Base-by-base conservation (phyloP, 148 eudicot genomes). In the Vaccinium darrowii region DNA sequence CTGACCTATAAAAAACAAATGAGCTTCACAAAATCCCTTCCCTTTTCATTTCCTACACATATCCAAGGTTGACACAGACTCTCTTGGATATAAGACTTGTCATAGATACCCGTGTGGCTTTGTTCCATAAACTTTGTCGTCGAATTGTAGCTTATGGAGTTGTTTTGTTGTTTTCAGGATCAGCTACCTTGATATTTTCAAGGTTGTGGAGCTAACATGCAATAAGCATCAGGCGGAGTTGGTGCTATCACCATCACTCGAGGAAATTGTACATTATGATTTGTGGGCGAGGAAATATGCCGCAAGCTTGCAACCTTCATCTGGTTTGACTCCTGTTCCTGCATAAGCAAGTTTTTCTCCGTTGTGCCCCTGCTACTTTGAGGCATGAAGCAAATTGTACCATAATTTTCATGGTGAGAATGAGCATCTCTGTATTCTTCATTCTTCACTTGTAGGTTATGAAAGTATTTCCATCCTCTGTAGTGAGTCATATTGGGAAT, bases 271-370 rank as follows among this genome's bases (percentile, higher is more conserved):
- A 79, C 94, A 97, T 88, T 95, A 91, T 36, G 99, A 97, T 86
- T 90, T 84, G 86, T 97, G 99, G 98, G 99, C 99, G 1, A 95
- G 99, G 47, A 88, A 97, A 50, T 97, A 90, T 69, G 99, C 98
- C 2, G 94, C 93, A 65, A 90, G 89, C 83, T 80, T 97, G 90
- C 92, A 87, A 82, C 91, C 87, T 50, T 54, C 93, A 25, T 27
- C 87, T 56, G 94, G 94, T 62, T 80, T 92, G 79, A 92, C 84
- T 51, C 94, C 98, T 7, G 89, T 88, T 54, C 93, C 89, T 75
- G 98, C 91, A 82, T 97, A 88, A 94, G 15, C 18, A 11, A 51
- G 75, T 13, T 54, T 62, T 57, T 65, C 1, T 79, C 19, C 0
- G 2, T 51, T 79, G 52, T 69, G 11, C 23, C 51, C 74, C 19